Evolutionary conservation across 2,329 filamentous ascomycete genomes (phyloP), one percentile per base, ranked within the genome.

Genomic region (Calonectria crousiana): DNA sequence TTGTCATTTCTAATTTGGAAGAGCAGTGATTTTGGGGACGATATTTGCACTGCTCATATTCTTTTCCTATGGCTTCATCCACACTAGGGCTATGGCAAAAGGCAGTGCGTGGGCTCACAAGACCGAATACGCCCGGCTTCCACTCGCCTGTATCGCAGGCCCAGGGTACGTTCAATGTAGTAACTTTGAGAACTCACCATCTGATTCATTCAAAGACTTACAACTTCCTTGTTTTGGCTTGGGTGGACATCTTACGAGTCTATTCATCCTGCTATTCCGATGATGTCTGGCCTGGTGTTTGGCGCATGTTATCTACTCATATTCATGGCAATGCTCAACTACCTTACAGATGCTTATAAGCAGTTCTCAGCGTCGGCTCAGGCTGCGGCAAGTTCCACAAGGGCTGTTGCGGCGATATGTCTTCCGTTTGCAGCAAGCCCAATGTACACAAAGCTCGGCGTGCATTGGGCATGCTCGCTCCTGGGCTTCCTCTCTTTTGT

Each of bases 401-500:
- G 74, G 23, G 72, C 72, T 20, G n/a, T 74, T 1, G 53, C 66
- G 1, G 74, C 69, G 13, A 67, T 72, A 9, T 67, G 52, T 9
- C 51, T 78, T 14, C 76, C 76, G 0, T 41, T 78, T 1, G 73
- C 74, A 13, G 72, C 77, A 13, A 47, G 28, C 2, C 67, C 69
- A 26, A 78, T 77, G 75, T 79, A 76, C 13, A 11, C 32, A 0
- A 23, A 32, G 1, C 73, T 78, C 2, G 77, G 76, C 3, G 66
- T 77, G 6, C 73, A 76, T 5, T 79, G 76, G 76, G 76, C 77
- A 32, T 71, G 66, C 8, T 73, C 66, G 3, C 58, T 77, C 11
- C 32, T 77, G 28, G 74, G 72, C 1, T 74, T 77, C 3, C 18
- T 73, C 10, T 60, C 68, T 6, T n/a, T 78, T 16, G 62, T 66